Percentiles rank a stretch among this genome's conserved stretches.
Conservation (phyloP, 768 basidiomycete genomes). For the Mrakia blollopis region DNA sequence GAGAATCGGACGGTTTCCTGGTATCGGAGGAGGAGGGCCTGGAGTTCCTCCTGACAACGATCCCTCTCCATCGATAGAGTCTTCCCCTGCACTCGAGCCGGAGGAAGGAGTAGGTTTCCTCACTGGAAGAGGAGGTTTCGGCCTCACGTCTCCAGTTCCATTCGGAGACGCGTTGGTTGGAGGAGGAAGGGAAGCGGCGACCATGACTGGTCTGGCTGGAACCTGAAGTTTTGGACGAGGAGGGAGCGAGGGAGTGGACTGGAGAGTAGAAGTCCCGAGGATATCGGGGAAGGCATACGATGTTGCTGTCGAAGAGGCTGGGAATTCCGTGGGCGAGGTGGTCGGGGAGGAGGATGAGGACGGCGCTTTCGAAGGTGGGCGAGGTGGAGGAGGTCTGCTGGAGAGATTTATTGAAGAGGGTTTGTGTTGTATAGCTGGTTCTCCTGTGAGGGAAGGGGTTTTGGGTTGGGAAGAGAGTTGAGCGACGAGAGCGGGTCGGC, state of each 20-base stretch:
- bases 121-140: constrained; percentile 7
- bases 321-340: background rate
- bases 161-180: background rate
- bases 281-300: background rate
- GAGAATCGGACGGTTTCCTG: constrained; percentile 14
- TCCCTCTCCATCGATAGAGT: constrained; percentile 3
- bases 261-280: background rate
- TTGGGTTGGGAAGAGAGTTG: background rate
- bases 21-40: constrained; percentile 11
- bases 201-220: background rate
- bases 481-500: background rate
- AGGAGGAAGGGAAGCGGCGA: background rate
- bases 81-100: background rate
- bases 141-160: background rate
- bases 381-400: background rate
- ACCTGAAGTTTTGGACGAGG: constrained; percentile 11
- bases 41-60: background rate
- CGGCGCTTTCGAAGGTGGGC: background rate
- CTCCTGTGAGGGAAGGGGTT: background rate
- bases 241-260: background rate
- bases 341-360: background rate
- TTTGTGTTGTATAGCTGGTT: background rate
- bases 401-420: background rate
- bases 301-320: background rate
- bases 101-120: background rate